These are phyloP conservation scores for Paecilomyces dactylethromorphus DNA, from an alignment of 2,329 filamentous ascomycete genomes.

Conservation along the genomic window DNA sequence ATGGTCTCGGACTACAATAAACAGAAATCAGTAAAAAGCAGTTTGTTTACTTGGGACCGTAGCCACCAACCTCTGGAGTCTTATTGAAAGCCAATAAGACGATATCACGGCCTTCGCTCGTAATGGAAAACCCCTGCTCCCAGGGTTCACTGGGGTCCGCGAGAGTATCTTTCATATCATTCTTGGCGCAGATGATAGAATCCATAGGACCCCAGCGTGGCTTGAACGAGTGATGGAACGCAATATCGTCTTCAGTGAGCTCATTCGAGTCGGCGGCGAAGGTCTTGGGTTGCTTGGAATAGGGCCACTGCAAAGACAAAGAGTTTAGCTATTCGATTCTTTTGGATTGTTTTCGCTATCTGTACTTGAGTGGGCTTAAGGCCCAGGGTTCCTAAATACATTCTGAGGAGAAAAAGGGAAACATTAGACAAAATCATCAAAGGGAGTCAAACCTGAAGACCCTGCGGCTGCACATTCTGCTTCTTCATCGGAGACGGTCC, in stretches of 20 bases:
- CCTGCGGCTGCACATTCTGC: constrained; percentile 52
- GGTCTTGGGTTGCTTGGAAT: constrained; percentile 70
- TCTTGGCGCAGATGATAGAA: constrained; percentile 59
- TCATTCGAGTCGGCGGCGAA: constrained; percentile 55
- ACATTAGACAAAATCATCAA: constrained; percentile 16
- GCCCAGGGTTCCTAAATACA: constrained; percentile 15
- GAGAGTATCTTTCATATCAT: constrained; percentile 24
- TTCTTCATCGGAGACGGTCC: constrained; percentile 52
- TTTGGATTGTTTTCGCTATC: constrained; percentile 29
- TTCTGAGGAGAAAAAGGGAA: constrained; percentile 32
- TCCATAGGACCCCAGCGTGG: constrained; percentile 74
- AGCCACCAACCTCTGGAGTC: constrained; percentile 12
- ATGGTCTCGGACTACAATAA: constrained; percentile 19
- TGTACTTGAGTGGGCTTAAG: constrained; percentile 9
- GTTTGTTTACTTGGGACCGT: background rate
- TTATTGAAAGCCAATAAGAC: constrained; percentile 19
- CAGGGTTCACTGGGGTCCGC: constrained; percentile 37
- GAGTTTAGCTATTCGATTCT: constrained; percentile 32
- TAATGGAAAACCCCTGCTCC: constrained; percentile 45
- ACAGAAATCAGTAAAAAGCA: constrained; percentile 2
- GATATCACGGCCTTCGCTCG: constrained; percentile 27
- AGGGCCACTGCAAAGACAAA: constrained; percentile 64
- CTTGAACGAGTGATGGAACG: constrained; percentile 67
- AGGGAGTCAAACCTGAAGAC: constrained; percentile 82
- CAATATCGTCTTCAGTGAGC: constrained; percentile 57